Percentiles rank a stretch among this genome's conserved stretches.
These are phyloP conservation scores for Xerocomus potaroensis DNA, from an alignment of 768 basidiomycete species.

Conservation along the genomic window DNA sequence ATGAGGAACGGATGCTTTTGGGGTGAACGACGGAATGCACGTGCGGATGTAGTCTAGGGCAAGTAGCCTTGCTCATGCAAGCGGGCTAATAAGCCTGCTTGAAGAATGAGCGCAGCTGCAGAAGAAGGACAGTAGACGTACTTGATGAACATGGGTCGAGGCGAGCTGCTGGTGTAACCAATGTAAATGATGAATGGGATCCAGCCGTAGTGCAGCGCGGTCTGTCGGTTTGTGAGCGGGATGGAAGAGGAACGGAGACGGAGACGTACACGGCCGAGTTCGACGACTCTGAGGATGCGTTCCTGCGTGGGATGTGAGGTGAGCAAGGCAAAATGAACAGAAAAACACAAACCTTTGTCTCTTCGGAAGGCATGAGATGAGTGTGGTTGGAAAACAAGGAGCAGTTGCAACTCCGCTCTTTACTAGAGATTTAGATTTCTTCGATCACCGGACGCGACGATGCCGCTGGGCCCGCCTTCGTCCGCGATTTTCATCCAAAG, in stretches of 20 bases:
- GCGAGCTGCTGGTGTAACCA: conserved; percentile 89
- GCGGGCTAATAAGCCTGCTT: conserved; percentile 84
- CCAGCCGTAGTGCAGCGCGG: conserved; percentile 91
- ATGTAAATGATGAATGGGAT: conserved; percentile 96
- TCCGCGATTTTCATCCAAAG: conserved; percentile 44
- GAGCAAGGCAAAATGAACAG: neutral
- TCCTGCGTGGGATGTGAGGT: conserved; percentile 41
- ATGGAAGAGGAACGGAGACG: neutral
- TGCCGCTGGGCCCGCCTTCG: conserved; percentile 44
- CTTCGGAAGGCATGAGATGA: conserved; percentile 87
- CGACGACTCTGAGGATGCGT: conserved; percentile 75
- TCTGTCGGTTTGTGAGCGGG: conserved; percentile 42
- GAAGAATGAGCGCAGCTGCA: neutral
- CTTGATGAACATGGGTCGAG: conserved; percentile 95
- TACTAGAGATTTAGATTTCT: too few relatives aligned
- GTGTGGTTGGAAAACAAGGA: conserved; percentile 8
- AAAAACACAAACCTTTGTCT: conserved; percentile 64
- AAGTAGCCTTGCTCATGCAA: conserved; percentile 53
- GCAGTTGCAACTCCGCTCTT: conserved; percentile 30
- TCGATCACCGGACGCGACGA: conserved; percentile 28
- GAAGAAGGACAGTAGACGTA: conserved; percentile 39
- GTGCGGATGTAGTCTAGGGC: conserved; percentile 16
- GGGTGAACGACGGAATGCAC: conserved; percentile 28
- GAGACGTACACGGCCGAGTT: conserved; percentile 72
- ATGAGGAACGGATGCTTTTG: conserved; percentile 12